Conservation (phyloP, 495 filamentous ascomycete genomes). For the Monascus purpureus region DNA sequence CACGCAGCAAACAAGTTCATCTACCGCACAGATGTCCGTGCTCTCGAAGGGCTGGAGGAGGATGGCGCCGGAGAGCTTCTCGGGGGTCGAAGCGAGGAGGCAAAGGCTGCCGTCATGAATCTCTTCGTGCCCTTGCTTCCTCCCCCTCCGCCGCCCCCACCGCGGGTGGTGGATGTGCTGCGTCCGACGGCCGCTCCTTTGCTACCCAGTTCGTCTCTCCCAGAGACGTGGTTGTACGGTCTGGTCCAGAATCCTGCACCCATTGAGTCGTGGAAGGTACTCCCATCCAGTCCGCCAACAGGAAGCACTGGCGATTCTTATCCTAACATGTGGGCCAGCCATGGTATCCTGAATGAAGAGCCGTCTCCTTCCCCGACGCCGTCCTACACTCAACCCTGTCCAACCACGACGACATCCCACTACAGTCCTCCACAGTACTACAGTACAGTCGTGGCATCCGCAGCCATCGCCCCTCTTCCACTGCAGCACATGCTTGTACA, state of each 20-base stretch:
- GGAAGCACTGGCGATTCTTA: constrained; percentile 56
- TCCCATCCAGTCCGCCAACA: constrained; percentile 73
- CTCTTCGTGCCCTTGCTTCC: constrained; percentile 84
- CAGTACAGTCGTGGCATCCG: constrained; percentile 47
- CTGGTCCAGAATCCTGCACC: constrained; percentile 45
- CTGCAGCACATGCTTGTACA: constrained; percentile 80
- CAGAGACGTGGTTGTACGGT: constrained; percentile 65
- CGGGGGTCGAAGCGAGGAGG: constrained; percentile 82
- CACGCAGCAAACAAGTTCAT: constrained; percentile 97
- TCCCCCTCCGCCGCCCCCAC: constrained; percentile 88
- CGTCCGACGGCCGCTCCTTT: constrained; percentile 60
- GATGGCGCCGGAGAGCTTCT: constrained; percentile 91
- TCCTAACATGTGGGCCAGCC: constrained; percentile 66
- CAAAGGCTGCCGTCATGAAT: constrained; percentile 73
- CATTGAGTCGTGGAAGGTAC: constrained; percentile 84
- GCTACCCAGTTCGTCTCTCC: constrained; percentile 72
- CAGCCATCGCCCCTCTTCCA: constrained; percentile 56
- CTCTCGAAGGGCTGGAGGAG: constrained; percentile 91
- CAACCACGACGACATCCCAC: constrained; percentile 39
- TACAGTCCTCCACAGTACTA: constrained; percentile 56
- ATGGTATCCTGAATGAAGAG: constrained; percentile 53
- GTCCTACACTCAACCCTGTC: constrained; percentile 64
- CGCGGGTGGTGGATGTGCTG: constrained; percentile 82
- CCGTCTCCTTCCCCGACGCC: constrained; percentile 62
- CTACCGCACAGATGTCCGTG: constrained; percentile 77